Conservation (phyloP, 805 yeast species). For the Schwanniomyces polymorphus region DNA sequence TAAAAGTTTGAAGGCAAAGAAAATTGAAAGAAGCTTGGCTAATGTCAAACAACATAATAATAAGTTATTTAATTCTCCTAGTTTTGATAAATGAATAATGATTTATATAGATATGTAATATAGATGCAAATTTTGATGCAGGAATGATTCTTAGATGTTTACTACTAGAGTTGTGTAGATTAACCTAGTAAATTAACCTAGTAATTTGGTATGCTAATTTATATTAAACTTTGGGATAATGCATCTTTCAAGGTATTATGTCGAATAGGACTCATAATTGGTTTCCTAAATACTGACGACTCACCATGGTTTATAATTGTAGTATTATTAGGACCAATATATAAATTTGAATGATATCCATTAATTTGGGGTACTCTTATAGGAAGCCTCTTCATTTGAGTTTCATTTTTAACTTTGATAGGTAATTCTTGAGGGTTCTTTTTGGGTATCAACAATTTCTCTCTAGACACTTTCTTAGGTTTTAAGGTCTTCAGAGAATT, state of each 20-base stretch:
- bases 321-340: constrained; percentile 42
- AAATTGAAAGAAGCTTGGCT: constrained; percentile 24
- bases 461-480: constrained; percentile 9
- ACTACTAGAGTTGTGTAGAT: background rate
- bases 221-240: constrained; percentile 18
- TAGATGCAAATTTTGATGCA: background rate
- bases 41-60: constrained; percentile 17
- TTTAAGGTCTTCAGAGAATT: background rate
- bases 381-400: constrained; percentile 31
- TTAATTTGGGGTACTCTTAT: constrained; percentile 18
- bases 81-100: constrained; percentile 16
- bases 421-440: constrained; percentile 11
- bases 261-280: constrained; percentile 41
- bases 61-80: constrained; percentile 16
- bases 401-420: constrained; percentile 28
- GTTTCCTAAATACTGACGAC: constrained; percentile 33
- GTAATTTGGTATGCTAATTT: background rate
- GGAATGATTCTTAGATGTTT: background rate
- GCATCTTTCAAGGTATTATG: constrained; percentile 52
- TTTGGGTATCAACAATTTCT: constrained; percentile 10
- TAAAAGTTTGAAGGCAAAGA: constrained; percentile 25
- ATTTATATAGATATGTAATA: constrained; percentile 6
- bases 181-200: background rate
- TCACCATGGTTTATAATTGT: constrained; percentile 44
- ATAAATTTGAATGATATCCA: constrained; percentile 43